Evolutionary conservation across 345 rosid species (phyloP), one percentile per base, ranked within the genome.

Genomic region (Psidium guajava): DNA sequence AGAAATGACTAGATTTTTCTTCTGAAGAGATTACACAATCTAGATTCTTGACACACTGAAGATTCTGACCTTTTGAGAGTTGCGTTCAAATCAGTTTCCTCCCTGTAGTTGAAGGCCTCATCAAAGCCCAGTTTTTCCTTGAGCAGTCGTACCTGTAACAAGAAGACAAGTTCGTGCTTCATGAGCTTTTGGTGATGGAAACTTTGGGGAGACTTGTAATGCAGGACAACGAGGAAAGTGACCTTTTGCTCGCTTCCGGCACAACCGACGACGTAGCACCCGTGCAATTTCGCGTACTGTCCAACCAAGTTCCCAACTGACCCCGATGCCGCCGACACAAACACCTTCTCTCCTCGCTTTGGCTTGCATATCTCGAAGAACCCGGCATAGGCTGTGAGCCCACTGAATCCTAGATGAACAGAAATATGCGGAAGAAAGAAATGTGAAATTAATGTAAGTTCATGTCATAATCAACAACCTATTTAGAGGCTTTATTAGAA

Each of bases 21-120:
- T 61, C 32, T 61, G 18, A 61, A 61, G 42, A 61, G 74, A 61
- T 3, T 61, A 7, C 15, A 61, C 42, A 61, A 36, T 69, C 47
- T 18, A 18, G 77, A 36, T 36, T 69, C 47, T 36, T 4, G 77
- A 69, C 20, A 36, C 77, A 21, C 11, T 69, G 77, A 69, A 20
- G 77, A 69, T 4, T 69, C 28, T 51, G 27, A 82, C 94, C 86
- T 90, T 74, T 84, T 88, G 56, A 92, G 93, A 84, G 92, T 52
- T 47, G 91, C 85, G 82, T 86, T 88, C 44, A 89, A 52, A 83
- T 91, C 92, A 44, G 87, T 84, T 87, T 90, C 92, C 84, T 92
- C 91, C 86, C 84, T 92, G 85, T 91, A 92, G 90, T 92, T 92
- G 88, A 92, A 91, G 73, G 91, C 94, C 85, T 92, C 91, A 28